Evolutionary conservation across 352 stramenopile species (phyloP).

Genomic region (Phytophthora tentaculata): DNA sequence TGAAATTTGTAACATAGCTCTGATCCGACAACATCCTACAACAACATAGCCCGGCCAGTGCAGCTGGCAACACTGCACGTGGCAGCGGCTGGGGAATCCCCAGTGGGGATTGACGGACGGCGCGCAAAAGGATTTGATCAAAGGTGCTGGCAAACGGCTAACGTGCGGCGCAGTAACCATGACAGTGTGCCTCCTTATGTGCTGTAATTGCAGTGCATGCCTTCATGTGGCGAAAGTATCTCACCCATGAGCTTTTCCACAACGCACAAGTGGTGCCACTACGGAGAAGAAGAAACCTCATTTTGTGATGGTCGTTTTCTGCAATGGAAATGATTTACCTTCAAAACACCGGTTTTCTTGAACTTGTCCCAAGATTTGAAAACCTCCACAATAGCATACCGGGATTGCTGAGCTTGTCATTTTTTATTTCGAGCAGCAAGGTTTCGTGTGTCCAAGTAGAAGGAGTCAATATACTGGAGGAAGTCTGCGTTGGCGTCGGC

Average conservation of each 20-base stretch:
- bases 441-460: too few relatives aligned
- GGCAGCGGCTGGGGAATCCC: constrained; percentile 23
- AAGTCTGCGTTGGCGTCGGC: too few relatives aligned
- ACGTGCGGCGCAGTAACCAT: constrained; percentile 12
- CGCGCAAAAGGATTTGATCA: constrained; percentile 27
- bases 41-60: constrained; percentile 28
- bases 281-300: not conserved
- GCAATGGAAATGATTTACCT: constrained; percentile 43
- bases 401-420: too few relatives aligned
- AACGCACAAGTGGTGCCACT: not conserved
- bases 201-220: not conserved
- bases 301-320: constrained; percentile 31
- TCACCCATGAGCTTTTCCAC: constrained; percentile 14
- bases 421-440: too few relatives aligned
- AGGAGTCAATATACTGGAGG: too few relatives aligned
- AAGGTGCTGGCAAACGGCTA: not conserved
- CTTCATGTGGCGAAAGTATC: constrained; percentile 11
- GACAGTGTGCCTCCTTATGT: not conserved
- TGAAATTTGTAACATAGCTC: constrained; percentile 7
- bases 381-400: not conserved
- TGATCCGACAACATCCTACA: constrained; percentile 30
- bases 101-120: too few relatives aligned
- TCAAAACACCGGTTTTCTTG: not conserved
- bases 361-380: not conserved
- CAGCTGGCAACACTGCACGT: constrained; percentile 18